A percentile compares a stretch with the other conserved stretches of the same genome.
Conservation (phyloP, 768 basidiomycete genomes). For the Lepiota brunneoincarnata region DNA sequence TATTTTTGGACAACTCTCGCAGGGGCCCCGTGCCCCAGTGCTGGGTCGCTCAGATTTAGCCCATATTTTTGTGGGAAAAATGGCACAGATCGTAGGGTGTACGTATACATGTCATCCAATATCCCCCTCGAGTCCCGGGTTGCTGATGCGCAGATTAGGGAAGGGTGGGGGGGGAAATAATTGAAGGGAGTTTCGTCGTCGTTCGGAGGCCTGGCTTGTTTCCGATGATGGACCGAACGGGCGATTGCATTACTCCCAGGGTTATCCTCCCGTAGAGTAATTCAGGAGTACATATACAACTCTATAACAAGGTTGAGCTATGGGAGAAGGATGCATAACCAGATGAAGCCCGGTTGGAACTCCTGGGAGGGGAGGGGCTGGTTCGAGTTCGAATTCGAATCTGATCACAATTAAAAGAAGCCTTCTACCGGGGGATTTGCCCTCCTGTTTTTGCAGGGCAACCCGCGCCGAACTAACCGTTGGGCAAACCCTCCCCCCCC, state of each 20-base stretch:
- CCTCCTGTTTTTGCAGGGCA: neutral
- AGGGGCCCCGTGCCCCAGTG: no score
- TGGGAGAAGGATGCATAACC: constrained; percentile 8
- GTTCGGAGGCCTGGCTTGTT: neutral
- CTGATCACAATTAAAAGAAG: constrained; percentile 10
- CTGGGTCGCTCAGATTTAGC: no score
- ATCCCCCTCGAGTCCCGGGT: neutral
- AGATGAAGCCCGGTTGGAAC: neutral
- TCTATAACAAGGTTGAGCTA: constrained; percentile 4
- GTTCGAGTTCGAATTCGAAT: neutral
- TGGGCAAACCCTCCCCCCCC: neutral
- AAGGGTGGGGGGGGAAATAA: neutral
- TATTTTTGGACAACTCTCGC: neutral
- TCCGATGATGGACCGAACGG: neutral
- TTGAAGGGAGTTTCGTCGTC: neutral
- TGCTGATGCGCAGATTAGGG: neutral
- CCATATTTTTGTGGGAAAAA: no score
- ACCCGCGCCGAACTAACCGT: neutral
- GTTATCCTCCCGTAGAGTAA: constrained; percentile 8
- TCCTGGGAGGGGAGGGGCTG: neutral
- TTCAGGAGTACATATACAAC: constrained; percentile 13
- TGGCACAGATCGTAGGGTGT: no score
- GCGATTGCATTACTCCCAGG: neutral
- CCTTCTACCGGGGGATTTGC: constrained; percentile 5
- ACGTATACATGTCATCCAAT: no score